phyloP scores from a whole-genome alignment of 441 rosid genomes.

The Croton laevigatus region DNA sequence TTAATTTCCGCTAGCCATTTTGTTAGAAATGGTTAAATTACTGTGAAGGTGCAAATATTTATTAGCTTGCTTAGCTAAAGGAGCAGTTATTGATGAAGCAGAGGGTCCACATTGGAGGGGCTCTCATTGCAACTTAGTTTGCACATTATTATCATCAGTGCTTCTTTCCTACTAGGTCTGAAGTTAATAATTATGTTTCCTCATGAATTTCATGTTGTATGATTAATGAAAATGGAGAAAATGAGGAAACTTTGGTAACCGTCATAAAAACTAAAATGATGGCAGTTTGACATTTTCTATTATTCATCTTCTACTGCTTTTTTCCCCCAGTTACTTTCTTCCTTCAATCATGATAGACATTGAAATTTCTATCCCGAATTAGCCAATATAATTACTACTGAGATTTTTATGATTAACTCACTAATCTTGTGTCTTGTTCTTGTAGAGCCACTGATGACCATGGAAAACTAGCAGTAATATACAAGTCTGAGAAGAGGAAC shows the following conservation, averaged over 20 bases:
- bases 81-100: background rate
- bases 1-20: conserved; percentile 6
- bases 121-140: conserved; percentile 2
- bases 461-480: conserved; percentile 51
- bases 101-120: background rate
- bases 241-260: background rate
- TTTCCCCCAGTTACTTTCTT: conserved; percentile 6
- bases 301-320: background rate
- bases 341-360: conserved; percentile 8
- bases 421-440: background rate
- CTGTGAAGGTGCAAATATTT: background rate
- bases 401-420: background rate
- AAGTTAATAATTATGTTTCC: background rate
- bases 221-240: background rate
- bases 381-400: conserved; percentile 3
- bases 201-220: conserved; percentile 16
- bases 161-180: conserved; percentile 3
- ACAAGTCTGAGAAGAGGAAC: conserved; percentile 77
- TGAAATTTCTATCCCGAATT: conserved; percentile 8
- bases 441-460: conserved; percentile 53
- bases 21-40: background rate
- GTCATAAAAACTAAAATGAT: background rate
- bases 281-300: background rate
- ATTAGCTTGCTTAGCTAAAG: background rate
- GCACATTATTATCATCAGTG: conserved; percentile 19